These are phyloP conservation scores for Sporothrix protearum DNA, from an alignment of 2,329 filamentous ascomycete species.

Conservation along the genomic window DNA sequence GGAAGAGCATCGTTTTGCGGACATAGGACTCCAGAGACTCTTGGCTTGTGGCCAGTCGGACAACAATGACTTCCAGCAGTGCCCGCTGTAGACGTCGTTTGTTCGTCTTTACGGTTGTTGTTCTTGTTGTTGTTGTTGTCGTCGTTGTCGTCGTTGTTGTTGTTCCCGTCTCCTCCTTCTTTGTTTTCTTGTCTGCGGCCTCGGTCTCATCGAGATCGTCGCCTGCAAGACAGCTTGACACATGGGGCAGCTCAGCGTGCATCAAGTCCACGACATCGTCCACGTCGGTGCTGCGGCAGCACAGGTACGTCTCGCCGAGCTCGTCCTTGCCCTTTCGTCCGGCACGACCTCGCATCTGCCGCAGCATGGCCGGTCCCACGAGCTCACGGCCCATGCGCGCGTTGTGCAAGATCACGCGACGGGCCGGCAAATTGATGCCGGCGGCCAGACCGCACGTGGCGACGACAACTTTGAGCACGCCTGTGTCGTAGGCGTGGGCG, in stretches of 20 bases:
- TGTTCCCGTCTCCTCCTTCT: neutral
- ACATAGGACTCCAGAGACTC: constrained; percentile 67
- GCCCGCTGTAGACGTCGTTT: constrained; percentile 69
- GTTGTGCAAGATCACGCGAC: constrained; percentile 71
- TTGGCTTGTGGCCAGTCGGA: constrained; percentile 62
- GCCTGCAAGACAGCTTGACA: constrained; percentile 60
- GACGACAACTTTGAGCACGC: constrained; percentile 65
- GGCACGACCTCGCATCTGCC: constrained; percentile 76
- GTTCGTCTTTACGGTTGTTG: constrained; percentile 11
- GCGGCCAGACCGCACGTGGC: constrained; percentile 78
- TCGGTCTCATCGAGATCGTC: constrained; percentile 37
- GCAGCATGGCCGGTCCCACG: constrained; percentile 73
- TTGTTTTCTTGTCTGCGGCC: constrained; percentile 38
- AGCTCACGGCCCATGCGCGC: constrained; percentile 73
- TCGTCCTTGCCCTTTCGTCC: constrained; percentile 76
- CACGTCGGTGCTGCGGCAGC: constrained; percentile 65
- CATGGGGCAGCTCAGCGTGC: constrained; percentile 66
- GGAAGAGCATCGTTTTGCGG: constrained; percentile 61
- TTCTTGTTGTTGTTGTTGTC: too few species aligned
- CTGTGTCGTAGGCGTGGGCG: constrained; percentile 65
- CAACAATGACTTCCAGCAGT: constrained; percentile 66
- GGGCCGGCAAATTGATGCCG: constrained; percentile 72
- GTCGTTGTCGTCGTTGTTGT: neutral
- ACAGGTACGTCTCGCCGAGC: constrained; percentile 72
- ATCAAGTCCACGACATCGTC: constrained; percentile 67